Base-by-base conservation (phyloP, 306 rosid genomes). In the Citrullus amarus region DNA sequence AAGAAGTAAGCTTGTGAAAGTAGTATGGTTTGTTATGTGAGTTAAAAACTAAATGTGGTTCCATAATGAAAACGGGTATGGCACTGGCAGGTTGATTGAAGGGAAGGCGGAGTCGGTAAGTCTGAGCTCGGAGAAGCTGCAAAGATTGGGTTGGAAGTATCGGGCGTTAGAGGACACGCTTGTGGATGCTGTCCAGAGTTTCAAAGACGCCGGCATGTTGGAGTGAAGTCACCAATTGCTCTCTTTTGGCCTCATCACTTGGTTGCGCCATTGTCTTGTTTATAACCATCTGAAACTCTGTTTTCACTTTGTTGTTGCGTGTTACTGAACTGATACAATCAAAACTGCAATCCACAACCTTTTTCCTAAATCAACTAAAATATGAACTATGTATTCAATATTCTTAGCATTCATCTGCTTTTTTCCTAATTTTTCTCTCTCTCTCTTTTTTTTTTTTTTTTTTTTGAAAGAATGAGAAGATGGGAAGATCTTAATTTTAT, bases 141-240 rank as follows among this genome's bases (percentile, higher is more conserved):
- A 83, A 56, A 80, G 51, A 28, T 85, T 92, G 79, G 93, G 89
- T 65, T 92, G 92, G 91, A 86, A 78, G 68, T 81, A 30, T 82
- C 86, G 90, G 83, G 55, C 91, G 48, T 22, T 86, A 58, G 89
- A 90, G 80, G 92, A 92, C 54, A 89, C 87, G 74, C 77, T 89
- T 12, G 48, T 61, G 69, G 97, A 89, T 84, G 82, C 91, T 79
- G 90, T 92, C 28, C 79, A 86, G 78, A 88, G 86, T 78, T 88
- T 80, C 60, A 34, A 43, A 20, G 67, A 83, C 11, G 83, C 76
- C 22, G 88, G 91, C 22, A 3, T 73, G 61, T 11, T 73, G 61
- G 61, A 73, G 16, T 73, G 60, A 71, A 15, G 25, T 55, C 10
- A 18, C 25, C 17, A 4, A 5, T 12, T 6, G 1, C 22, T 15